A percentile compares a stretch with the other conserved stretches of the same genome.
Conservation (phyloP, 768 basidiomycete species). For the Mycena capillaripes region DNA sequence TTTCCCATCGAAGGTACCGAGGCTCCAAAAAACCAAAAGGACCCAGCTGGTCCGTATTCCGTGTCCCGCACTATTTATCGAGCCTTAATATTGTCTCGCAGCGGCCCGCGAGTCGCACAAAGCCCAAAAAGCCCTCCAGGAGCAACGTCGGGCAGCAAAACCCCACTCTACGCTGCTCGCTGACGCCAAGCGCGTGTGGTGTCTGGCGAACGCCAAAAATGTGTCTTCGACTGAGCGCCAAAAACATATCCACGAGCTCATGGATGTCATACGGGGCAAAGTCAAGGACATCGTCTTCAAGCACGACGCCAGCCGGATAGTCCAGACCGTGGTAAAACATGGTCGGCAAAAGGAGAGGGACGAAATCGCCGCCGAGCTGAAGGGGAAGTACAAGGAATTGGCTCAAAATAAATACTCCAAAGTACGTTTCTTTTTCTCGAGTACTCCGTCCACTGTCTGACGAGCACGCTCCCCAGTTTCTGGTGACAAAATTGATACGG, state of each 20-base stretch:
- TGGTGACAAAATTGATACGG: slow-evolving; percentile 85
- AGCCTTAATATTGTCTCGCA: slow-evolving; percentile 41
- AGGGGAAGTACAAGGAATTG: slow-evolving; percentile 82
- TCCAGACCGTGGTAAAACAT: slow-evolving; percentile 86
- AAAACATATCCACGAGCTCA: slow-evolving; percentile 80
- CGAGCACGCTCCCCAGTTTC: slow-evolving; percentile 64
- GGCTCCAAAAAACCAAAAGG: slow-evolving; percentile 52
- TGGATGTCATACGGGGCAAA: slow-evolving; percentile 82
- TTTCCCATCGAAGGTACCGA: slow-evolving; percentile 35
- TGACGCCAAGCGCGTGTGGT: slow-evolving; percentile 85
- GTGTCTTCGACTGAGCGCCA: slow-evolving; percentile 79
- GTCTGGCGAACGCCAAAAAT: slow-evolving; percentile 79
- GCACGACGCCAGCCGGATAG: slow-evolving; percentile 91
- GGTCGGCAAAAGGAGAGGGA: slow-evolving; percentile 83
- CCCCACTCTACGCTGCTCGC: slow-evolving; percentile 79
- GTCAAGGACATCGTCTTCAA: slow-evolving; percentile 91
- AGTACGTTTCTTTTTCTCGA: slow-evolving; percentile 53
- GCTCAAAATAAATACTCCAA: slow-evolving; percentile 94
- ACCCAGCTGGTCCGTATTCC: slow-evolving; percentile 66
- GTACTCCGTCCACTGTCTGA: not conserved
- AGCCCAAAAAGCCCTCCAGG: slow-evolving; percentile 74
- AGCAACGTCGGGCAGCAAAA: slow-evolving; percentile 82
- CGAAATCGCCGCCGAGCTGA: slow-evolving; percentile 86
- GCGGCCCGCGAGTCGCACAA: slow-evolving; percentile 80
- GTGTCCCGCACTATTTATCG: slow-evolving; percentile 10